Conservation (phyloP, 2,329 filamentous ascomycete genomes). For the Xylariaceae sp. region DNA sequence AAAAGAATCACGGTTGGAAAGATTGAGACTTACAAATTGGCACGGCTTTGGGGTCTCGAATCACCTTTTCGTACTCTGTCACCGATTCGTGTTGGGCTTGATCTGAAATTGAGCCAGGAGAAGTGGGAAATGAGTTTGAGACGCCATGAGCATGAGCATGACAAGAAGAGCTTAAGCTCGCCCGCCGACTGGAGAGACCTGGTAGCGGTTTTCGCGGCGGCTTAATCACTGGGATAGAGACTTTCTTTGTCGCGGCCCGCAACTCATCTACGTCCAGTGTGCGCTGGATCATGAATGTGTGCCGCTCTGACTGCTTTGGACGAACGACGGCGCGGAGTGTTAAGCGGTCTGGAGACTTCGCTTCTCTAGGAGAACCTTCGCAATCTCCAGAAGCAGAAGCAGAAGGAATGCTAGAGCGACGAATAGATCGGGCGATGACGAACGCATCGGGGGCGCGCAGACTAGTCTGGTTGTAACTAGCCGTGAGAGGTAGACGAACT, state of each 20-base stretch:
- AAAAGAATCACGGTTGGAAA: background rate
- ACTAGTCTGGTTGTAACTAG: too few relatives aligned
- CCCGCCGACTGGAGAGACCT: constrained; percentile 11
- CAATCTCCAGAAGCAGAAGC: too few relatives aligned
- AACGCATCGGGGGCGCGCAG: constrained; percentile 42
- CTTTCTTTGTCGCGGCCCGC: too few relatives aligned
- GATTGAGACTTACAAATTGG: constrained; percentile 43
- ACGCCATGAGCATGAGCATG: too few relatives aligned
- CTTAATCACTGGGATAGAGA: too few relatives aligned
- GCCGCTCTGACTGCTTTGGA: constrained; percentile 37
- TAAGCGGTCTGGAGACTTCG: constrained; percentile 17
- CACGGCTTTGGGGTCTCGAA: constrained; percentile 34
- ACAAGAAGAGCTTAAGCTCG: too few relatives aligned
- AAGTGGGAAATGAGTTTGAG: too few relatives aligned
- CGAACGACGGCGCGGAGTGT: constrained; percentile 43
- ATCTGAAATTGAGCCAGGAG: too few relatives aligned
- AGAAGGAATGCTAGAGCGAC: constrained; percentile 28
- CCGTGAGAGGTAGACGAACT: constrained; percentile 29
- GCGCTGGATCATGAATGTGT: constrained; percentile 46
- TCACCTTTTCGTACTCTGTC: constrained; percentile 21
- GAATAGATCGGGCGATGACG: constrained; percentile 40
- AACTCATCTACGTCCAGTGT: constrained; percentile 48
- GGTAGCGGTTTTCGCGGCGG: constrained; percentile 13
- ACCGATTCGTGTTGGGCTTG: too few relatives aligned
- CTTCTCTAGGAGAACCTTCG: too few relatives aligned